A percentile compares a stretch with the other conserved stretches of the same genome.
Evolutionary conservation across 2,329 filamentous ascomycete genomes (phyloP).

Genomic region (Ciborinia camelliae): DNA sequence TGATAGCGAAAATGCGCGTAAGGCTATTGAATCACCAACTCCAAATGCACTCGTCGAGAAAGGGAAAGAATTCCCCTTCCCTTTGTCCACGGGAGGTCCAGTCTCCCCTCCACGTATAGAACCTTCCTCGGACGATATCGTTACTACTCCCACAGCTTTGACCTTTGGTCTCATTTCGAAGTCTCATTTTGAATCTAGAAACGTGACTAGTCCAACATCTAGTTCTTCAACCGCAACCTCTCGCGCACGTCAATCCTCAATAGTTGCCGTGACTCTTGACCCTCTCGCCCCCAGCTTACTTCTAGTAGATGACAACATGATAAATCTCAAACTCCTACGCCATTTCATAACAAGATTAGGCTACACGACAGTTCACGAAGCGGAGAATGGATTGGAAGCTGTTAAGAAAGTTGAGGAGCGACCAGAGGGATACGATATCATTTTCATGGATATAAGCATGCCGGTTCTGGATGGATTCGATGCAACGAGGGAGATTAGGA

Average conservation of each 20-base stretch:
- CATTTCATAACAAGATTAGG: constrained; percentile 41
- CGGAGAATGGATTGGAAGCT: constrained; percentile 48
- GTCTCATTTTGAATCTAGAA: background rate
- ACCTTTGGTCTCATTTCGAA: background rate
- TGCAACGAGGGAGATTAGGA: constrained; percentile 41
- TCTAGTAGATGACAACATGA: constrained; percentile 44
- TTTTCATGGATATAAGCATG: constrained; percentile 53
- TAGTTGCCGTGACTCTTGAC: background rate
- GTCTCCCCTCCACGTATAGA: background rate
- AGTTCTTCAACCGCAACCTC: background rate
- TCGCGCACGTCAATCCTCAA: background rate
- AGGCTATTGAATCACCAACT: constrained; percentile 36
- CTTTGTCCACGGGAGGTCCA: constrained; percentile 8
- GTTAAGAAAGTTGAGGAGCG: constrained; percentile 42
- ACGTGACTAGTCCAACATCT: background rate
- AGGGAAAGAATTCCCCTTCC: constrained; percentile 35
- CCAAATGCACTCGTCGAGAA: constrained; percentile 32
- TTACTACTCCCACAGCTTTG: background rate
- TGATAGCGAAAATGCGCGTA: constrained; percentile 36
- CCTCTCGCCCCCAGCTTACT: constrained; percentile 31
- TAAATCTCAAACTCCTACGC: constrained; percentile 42
- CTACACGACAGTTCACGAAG: constrained; percentile 42
- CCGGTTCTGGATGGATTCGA: constrained; percentile 52
- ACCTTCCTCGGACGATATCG: background rate
- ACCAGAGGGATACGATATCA: constrained; percentile 42